These are phyloP conservation scores for Aspergillus saccharolyticus DNA, from an alignment of 495 filamentous ascomycete species.

Conservation along the genomic window DNA sequence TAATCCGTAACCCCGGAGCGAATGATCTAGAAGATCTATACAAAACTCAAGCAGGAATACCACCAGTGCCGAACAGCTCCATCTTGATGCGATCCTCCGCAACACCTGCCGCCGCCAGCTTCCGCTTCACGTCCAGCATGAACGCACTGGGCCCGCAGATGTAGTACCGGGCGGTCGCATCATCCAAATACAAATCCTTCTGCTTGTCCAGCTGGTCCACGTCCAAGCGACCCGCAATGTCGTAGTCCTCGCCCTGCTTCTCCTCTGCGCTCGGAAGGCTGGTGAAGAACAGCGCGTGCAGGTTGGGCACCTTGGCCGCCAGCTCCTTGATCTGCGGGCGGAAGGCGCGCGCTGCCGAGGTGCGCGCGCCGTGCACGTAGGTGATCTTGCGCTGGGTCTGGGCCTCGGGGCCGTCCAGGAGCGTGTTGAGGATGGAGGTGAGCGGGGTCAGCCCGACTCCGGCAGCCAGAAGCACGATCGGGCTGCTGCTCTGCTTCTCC, in stretches of 20 bases:
- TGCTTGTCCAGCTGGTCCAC: slow-evolving; percentile 46
- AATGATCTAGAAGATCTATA: neutral
- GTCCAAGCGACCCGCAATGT: slow-evolving; percentile 51
- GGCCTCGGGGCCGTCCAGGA: slow-evolving; percentile 29
- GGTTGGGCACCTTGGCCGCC: slow-evolving; percentile 32
- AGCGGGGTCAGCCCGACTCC: slow-evolving; percentile 67
- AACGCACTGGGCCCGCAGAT: slow-evolving; percentile 64
- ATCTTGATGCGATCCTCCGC: slow-evolving; percentile 51
- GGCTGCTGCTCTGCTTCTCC: slow-evolving; percentile 23
- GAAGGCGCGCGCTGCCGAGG: slow-evolving; percentile 36
- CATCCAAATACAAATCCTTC: slow-evolving; percentile 48
- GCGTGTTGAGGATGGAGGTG: slow-evolving; percentile 60
- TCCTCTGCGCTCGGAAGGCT: slow-evolving; percentile 37
- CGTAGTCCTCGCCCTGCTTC: slow-evolving; percentile 50
- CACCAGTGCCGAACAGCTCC: slow-evolving; percentile 65
- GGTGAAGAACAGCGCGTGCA: slow-evolving; percentile 38
- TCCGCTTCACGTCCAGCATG: slow-evolving; percentile 53
- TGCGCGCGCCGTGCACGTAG: slow-evolving; percentile 59
- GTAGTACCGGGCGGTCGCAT: slow-evolving; percentile 56
- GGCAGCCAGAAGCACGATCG: slow-evolving; percentile 63
- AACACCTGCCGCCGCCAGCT: slow-evolving; percentile 50
- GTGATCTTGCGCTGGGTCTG: slow-evolving; percentile 43
- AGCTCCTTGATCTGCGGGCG: slow-evolving; percentile 45
- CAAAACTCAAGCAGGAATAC: slow-evolving; percentile 18
- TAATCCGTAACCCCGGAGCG: neutral